Conservation (phyloP, 257 asterid genomes). For the Coffea eugenioides region DNA sequence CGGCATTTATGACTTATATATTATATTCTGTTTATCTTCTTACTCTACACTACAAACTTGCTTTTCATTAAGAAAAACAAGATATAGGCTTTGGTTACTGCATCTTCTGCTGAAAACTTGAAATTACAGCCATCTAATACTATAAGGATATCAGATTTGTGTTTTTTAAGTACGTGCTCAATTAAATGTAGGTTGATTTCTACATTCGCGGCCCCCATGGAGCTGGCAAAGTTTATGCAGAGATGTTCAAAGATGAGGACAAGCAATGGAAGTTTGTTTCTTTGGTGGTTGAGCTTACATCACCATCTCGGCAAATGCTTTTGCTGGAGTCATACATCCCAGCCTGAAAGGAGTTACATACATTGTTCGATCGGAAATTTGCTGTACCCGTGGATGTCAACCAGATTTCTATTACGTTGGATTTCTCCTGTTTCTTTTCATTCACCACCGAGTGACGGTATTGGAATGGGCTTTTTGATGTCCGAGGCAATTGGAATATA, state of each 20-base stretch:
- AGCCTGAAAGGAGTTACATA: slow-evolving; percentile 36
- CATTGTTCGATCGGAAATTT: not conserved
- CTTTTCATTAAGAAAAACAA: not conserved
- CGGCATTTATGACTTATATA: not conserved
- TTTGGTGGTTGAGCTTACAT: slow-evolving; percentile 67
- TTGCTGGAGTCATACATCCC: slow-evolving; percentile 96
- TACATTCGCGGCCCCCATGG: slow-evolving; percentile 90
- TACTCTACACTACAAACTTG: not conserved
- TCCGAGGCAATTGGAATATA: not conserved
- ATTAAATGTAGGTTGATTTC: slow-evolving; percentile 67
- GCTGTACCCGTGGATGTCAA: not conserved
- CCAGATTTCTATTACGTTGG: not conserved
- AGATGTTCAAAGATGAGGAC: slow-evolving; percentile 92
- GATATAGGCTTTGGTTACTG: not conserved
- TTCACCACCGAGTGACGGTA: not conserved
- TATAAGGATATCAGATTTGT: not conserved
- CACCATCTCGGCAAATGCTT: slow-evolving; percentile 73
- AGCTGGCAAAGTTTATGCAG: slow-evolving; percentile 73
- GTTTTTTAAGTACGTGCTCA: not conserved
- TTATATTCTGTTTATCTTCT: not conserved
- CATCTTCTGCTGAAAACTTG: not conserved
- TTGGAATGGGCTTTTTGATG: slow-evolving; percentile 7
- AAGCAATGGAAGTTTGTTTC: slow-evolving; percentile 88
- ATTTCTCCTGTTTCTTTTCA: not conserved
- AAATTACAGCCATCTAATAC: not conserved